Evolutionary conservation across 2,329 filamentous ascomycete genomes (phyloP), one percentile per base, ranked within the genome.

Genomic region (Clarireedia homoeocarpa): DNA sequence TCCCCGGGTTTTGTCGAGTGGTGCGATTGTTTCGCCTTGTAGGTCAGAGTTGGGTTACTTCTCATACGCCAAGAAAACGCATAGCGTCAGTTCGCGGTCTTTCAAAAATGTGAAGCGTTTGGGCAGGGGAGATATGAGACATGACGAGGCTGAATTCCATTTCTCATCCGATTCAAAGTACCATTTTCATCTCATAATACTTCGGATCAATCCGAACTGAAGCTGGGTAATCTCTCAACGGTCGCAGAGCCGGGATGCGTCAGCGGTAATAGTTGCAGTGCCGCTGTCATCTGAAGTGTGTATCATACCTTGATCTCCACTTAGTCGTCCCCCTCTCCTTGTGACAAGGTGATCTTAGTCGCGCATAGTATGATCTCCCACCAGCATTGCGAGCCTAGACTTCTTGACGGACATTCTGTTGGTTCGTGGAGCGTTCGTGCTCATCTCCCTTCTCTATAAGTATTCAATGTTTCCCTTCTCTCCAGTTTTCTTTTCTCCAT

Each of bases 311-410:
- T 5, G 52, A 14, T 30, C 42, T 20, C 7, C 17, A 10, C 6
- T 14, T 14, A 20, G 7, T 50, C 30, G 30, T 40, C 44, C 30
- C 24, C 20, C 44, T 46, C 50, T 52, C 17, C 51, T 36, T 27
- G 20, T 3, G 9, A n/a, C 14, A 4, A 36, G 5, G 24, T 15
- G 49, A 34, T 15, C 23, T 42, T 50, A 55, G 30, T 14, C 52
- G 46, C 52, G 14, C 9, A 36, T 50, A 50, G 52, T 49, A 55
- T 55, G 52, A 55, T 54, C 23, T 54, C 6, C 52, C 15, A 23
- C 45, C 3, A 53, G 51, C 45, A 49, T 50, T 20, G 2, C 12
- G 17, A 17, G 14, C 17, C 10, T 42, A 6, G 3, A 30, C 9
- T 23, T 14, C 5, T 4, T 3, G 5, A 27, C 14, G 26, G 7